These are phyloP conservation scores for Plasmodium chabaudi DNA, from an alignment of 169 alveolate genomes.

Conservation along the genomic window DNA sequence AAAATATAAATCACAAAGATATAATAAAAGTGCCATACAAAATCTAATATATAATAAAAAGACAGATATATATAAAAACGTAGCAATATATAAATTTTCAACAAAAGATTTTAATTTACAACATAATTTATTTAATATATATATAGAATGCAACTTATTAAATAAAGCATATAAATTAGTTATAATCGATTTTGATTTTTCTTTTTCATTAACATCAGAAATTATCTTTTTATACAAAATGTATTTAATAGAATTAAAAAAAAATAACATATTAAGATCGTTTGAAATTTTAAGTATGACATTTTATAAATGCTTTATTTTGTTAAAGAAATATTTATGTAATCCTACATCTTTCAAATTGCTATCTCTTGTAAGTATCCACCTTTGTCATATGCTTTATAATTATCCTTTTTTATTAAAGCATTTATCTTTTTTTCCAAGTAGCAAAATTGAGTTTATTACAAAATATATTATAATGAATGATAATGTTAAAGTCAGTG, in stretches of 20 bases:
- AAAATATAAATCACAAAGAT: background rate
- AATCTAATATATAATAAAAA: constrained; percentile 50
- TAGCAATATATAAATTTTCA: constrained; percentile 49
- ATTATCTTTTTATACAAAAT: constrained; percentile 58
- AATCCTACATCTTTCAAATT: constrained; percentile 67
- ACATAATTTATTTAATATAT: constrained; percentile 64
- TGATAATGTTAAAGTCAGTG: constrained; percentile 8
- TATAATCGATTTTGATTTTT: constrained; percentile 47
- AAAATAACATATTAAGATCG: constrained; percentile 36
- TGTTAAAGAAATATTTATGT: constrained; percentile 60
- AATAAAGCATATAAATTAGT: constrained; percentile 57
- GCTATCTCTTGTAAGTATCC: constrained; percentile 34
- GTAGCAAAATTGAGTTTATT: constrained; percentile 21
- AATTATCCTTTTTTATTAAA: constrained; percentile 39
- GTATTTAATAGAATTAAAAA: constrained; percentile 61
- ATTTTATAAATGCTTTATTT: constrained; percentile 53
- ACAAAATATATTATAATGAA: constrained; percentile 32
- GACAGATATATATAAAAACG: constrained; percentile 44
- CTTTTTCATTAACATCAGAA: constrained; percentile 67
- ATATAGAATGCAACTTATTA: constrained; percentile 42
- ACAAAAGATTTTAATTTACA: constrained; percentile 30
- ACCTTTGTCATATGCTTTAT: constrained; percentile 50
- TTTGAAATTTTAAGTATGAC: constrained; percentile 40
- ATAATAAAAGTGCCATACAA: constrained; percentile 16
- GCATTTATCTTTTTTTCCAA: constrained; percentile 29